These are phyloP conservation scores for Neonectria sp. DNA, from an alignment of 2,329 filamentous ascomycete species.

Conservation along the genomic window DNA sequence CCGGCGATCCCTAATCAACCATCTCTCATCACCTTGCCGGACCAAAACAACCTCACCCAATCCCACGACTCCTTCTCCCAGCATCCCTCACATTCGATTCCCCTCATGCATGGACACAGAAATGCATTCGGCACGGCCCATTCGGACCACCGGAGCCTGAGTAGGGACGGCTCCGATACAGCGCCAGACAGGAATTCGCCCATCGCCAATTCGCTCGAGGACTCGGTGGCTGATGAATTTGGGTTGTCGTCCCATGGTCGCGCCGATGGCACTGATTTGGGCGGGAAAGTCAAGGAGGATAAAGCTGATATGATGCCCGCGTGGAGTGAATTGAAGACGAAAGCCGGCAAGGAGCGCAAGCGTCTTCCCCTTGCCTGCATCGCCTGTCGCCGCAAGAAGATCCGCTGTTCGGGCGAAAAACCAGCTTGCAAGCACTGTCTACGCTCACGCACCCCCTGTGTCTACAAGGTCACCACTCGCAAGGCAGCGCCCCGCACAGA, in stretches of 20 bases:
- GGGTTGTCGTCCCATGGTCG: constrained; percentile 63
- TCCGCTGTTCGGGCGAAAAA: constrained; percentile 97
- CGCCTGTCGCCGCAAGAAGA: constrained; percentile 96
- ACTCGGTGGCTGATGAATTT: constrained; percentile 72
- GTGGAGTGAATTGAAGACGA: constrained; percentile 90
- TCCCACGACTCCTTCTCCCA: constrained; percentile 55
- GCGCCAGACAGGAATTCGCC: constrained; percentile 61
- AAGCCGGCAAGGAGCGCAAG: constrained; percentile 96
- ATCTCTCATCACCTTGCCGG: constrained; percentile 56
- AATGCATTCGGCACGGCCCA: constrained; percentile 42
- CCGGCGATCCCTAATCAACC: constrained; percentile 58
- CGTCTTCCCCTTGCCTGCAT: constrained; percentile 94
- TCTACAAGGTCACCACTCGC: constrained; percentile 96
- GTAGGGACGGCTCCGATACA: constrained; percentile 61
- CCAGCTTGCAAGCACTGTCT: constrained; percentile 97
- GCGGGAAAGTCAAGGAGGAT: constrained; percentile 69
- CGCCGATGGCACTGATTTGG: constrained; percentile 69
- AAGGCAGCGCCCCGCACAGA: constrained; percentile 96
- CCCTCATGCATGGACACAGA: constrained; percentile 42
- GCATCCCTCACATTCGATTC: constrained; percentile 43
- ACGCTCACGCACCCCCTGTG: constrained; percentile 92
- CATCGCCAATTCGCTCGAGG: constrained; percentile 65
- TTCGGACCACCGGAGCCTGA: constrained; percentile 45
- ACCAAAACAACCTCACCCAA: constrained; percentile 51
- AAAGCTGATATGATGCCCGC: constrained; percentile 73